These are phyloP conservation scores for Aspergillus hancockii DNA, from an alignment of 495 filamentous ascomycete species.

Conservation along the genomic window DNA sequence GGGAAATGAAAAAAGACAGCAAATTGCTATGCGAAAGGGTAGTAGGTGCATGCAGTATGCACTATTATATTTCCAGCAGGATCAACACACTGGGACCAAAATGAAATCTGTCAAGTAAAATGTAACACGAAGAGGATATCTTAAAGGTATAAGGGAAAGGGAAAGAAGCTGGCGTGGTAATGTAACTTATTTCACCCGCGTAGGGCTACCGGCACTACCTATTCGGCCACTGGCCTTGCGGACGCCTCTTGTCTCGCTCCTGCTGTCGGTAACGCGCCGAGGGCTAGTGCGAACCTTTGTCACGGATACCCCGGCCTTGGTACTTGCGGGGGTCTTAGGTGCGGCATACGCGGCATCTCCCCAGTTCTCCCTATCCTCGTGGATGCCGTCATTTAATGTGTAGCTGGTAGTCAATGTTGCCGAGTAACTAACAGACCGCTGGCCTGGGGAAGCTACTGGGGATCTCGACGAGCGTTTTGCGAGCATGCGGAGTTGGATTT, in stretches of 20 bases:
- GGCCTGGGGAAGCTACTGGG: slow-evolving; percentile 44
- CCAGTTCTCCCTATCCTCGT: slow-evolving; percentile 50
- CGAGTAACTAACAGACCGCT: slow-evolving; percentile 53
- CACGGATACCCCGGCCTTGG: slow-evolving; percentile 65
- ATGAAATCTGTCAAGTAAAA: slow-evolving; percentile 6
- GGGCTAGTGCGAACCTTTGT: slow-evolving; percentile 74
- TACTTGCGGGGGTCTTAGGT: slow-evolving; percentile 67
- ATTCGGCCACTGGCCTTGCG: slow-evolving; percentile 91
- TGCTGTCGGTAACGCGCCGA: slow-evolving; percentile 56
- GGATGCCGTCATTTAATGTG: slow-evolving; percentile 42
- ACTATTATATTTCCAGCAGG: slow-evolving; percentile 15
- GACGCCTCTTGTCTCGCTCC: slow-evolving; percentile 63
- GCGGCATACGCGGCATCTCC: slow-evolving; percentile 32
- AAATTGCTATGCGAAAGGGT: slow-evolving; percentile 12
- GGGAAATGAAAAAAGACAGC: slow-evolving; percentile 4
- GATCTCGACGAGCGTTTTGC: slow-evolving; percentile 59
- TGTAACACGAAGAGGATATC: slow-evolving; percentile 22
- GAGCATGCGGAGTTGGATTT: slow-evolving; percentile 70
- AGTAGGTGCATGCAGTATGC: slow-evolving; percentile 17
- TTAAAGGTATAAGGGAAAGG: slow-evolving; percentile 16
- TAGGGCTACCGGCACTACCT: slow-evolving; percentile 66
- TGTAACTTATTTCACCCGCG: slow-evolving; percentile 29
- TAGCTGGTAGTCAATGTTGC: slow-evolving; percentile 48
- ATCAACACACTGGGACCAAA: not conserved
- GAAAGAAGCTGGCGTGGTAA: slow-evolving; percentile 6